Base-by-base conservation (phyloP, 2,329 filamentous ascomycete species). In the Trichoderma endophyticum region DNA sequence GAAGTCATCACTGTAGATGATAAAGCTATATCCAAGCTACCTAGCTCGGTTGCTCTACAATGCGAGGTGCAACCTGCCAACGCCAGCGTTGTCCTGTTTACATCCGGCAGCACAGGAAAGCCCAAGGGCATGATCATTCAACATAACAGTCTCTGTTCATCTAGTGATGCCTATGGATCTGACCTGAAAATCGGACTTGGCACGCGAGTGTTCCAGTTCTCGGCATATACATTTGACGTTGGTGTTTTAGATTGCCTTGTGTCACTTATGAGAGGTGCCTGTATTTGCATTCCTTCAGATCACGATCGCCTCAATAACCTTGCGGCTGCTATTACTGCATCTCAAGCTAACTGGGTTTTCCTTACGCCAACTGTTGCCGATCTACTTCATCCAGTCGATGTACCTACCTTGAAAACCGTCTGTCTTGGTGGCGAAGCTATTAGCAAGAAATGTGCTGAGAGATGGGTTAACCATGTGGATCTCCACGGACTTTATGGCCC, bases 141-240 rank as follows among this genome's bases (percentile, higher is more conserved):
- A 14, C 65, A 65, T 70, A 72, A 30, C 15, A 70, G 60, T n/a
- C 9, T 74, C 4, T 74, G 71, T 24, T 71, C 62, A 7, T 72
- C 69, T 4, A 59, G 39, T 26, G 24, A 57, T 21, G 48, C 72
- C 30, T 62, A 69, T 56, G 70, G 72, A 14, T 48, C 59, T 11
- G 36, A 64, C 26, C 28, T 74, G 8, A 43, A 66, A 4, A 62
- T 72, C 18, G 63, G 72, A 2, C 68, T 60, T 5, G 59, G 60
- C 1, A 60, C 64, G 21, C 56, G 73, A 5, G 71, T 74, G 3
- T 73, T 74, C 60, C 72, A 76, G 9, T 77, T 75, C 60, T 72
- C 75, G 0, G 71, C 73, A 3, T 75, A 72, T 51, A 74, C 73
- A 0, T 77, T 76, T 24, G 74, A 76, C n/a, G 73, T 75, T 26